Evolutionary conservation across 129 eudicot genomes (phyloP).

Genomic region (Flaveria sonorensis): DNA sequence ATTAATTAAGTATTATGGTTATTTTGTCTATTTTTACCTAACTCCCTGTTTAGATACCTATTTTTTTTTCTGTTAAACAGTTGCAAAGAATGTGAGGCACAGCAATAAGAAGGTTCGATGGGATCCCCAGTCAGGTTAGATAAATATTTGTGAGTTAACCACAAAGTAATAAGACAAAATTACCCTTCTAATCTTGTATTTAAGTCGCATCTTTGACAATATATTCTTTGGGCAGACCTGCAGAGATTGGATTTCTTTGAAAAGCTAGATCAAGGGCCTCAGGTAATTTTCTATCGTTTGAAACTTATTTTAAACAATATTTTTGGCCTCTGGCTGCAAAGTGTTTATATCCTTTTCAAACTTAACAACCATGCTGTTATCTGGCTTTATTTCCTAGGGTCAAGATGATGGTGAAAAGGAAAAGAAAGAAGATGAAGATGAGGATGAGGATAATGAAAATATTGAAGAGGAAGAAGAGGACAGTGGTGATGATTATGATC

Average conservation of each 20-base stretch:
- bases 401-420: slow-evolving; percentile 46
- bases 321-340: not conserved
- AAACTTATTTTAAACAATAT: not conserved
- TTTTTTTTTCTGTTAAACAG: slow-evolving; percentile 32
- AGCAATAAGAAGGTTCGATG: slow-evolving; percentile 61
- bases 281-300: slow-evolving; percentile 36
- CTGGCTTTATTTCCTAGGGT: slow-evolving; percentile 34
- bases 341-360: not conserved
- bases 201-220: slow-evolving; percentile 9
- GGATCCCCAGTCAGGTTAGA: slow-evolving; percentile 74
- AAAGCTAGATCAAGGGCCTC: slow-evolving; percentile 53
- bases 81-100: slow-evolving; percentile 44
- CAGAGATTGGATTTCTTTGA: slow-evolving; percentile 67
- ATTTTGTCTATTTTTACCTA: not conserved
- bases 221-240: slow-evolving; percentile 45
- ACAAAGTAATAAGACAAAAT: not conserved
- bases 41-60: not conserved
- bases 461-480: slow-evolving; percentile 65
- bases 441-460: slow-evolving; percentile 55
- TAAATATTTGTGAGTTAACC: slow-evolving; percentile 18
- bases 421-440: slow-evolving; percentile 69
- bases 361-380: not conserved
- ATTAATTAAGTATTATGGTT: not conserved
- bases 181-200: not conserved
- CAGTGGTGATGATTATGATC: slow-evolving; percentile 59